Evolutionary conservation across 1,284 basidiomycete species (phyloP), one percentile per base, ranked within the genome.

Genomic region (Ceratorhiza oryzae-sativae): DNA sequence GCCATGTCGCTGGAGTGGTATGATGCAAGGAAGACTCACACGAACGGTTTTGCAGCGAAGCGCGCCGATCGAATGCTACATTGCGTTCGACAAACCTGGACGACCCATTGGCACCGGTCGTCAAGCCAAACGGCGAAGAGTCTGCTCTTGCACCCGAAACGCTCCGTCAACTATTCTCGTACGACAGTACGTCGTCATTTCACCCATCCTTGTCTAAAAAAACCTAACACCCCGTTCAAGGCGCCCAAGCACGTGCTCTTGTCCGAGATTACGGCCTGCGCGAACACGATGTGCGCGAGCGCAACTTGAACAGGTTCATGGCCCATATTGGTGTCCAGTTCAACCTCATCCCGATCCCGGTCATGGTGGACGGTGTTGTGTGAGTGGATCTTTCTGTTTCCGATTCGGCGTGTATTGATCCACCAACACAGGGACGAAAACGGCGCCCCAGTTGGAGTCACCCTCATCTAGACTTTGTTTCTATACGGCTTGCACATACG

Each of bases 131-230:
- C 73, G 87, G 86, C 1, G 81, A 79, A 59, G 79, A 76, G 72
- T 86, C 86, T 77, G 75, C 78, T 0, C 72, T 83, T 13, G 88
- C 83, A 73, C 88, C 87, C 1, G 77, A 79, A 0, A 83, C 86
- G 73, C 75, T 88, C 41, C 79, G 81, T 61, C 82, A 84, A 2
- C 77, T 88, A 3, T 83, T 87, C 71, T 79, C 80, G 2, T 89
- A 87, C 76, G 82, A 85, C 63, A 77, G 86, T 86, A 76, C 77
- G 83, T 79, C 8, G 20, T 4, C 56, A 15, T 56, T 32, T 10
- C 72, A n/a, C 45, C 27, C 46, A 15, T 32, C 36, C 9, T 36
- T 0, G n/a, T 23, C 51, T 23, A 20, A 13, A 46, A 20, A 23
- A 46, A 45, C 27, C 34, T 46, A 27, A 46, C 51, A 27, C 12